Evolutionary conservation across 345 rosid species (phyloP).

Genomic region (Populus tremula): DNA sequence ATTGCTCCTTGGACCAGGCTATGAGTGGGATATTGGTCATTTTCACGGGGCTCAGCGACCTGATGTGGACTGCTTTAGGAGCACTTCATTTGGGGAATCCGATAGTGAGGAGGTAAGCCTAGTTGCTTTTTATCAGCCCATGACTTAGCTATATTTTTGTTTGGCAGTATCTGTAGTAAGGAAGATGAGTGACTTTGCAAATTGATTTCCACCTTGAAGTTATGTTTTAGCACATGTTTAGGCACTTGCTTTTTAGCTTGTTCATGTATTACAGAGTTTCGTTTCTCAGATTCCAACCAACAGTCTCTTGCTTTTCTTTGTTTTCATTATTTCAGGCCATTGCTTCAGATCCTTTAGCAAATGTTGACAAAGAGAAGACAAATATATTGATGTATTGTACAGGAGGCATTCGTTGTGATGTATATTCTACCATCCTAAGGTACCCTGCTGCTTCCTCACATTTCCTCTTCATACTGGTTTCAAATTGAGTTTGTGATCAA

Average conservation of each 20-base stretch:
- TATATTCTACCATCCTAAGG: slow-evolving; percentile 88
- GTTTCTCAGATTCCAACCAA: background rate
- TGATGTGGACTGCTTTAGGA: slow-evolving; percentile 86
- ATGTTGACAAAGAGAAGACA: slow-evolving; percentile 65
- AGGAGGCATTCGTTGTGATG: slow-evolving; percentile 96
- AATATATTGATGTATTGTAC: slow-evolving; percentile 89
- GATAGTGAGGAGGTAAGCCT: slow-evolving; percentile 42
- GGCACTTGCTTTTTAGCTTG: background rate
- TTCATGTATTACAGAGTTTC: background rate
- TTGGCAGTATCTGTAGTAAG: too few relatives aligned
- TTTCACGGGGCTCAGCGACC: slow-evolving; percentile 75
- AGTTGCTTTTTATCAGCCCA: slow-evolving; percentile 5
- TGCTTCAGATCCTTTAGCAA: slow-evolving; percentile 65
- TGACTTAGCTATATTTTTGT: too few relatives aligned
- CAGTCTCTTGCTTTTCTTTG: slow-evolving; percentile 1
- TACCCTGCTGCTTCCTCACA: slow-evolving; percentile 26
- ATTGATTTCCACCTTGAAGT: too few relatives aligned
- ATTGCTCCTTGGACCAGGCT: slow-evolving; percentile 50
- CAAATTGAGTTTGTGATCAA: background rate
- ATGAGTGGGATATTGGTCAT: slow-evolving; percentile 98
- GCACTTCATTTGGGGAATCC: slow-evolving; percentile 70
- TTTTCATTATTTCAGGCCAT: slow-evolving; percentile 40
- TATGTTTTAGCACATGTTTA: too few relatives aligned
- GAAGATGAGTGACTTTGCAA: too few relatives aligned
- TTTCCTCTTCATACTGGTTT: slow-evolving; percentile 1